Evolutionary conservation across 257 asterid species (phyloP).

Genomic region (Solanum paucissectum): DNA sequence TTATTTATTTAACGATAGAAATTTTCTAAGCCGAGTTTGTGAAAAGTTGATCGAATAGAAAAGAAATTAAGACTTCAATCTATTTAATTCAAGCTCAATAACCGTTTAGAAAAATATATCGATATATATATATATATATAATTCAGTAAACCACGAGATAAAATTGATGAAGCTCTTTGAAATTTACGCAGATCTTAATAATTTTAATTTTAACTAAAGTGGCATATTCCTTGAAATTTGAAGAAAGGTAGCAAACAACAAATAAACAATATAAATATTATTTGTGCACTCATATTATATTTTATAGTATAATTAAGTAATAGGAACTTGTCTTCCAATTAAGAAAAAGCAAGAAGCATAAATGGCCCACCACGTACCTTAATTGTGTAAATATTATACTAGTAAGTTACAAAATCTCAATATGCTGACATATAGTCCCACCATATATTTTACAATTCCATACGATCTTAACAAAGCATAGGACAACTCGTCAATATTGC

Average conservation of each 20-base stretch:
- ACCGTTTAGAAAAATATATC: not conserved
- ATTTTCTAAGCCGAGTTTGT: rapidly evolving
- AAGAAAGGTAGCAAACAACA: not conserved
- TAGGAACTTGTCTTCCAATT: constrained; percentile 25
- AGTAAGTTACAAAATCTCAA: not conserved
- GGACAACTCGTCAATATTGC: not conserved
- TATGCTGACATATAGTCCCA: constrained; percentile 30
- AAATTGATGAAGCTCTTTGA: not conserved
- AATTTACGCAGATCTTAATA: not conserved
- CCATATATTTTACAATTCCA: constrained; percentile 18
- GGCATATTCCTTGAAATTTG: constrained; percentile 8
- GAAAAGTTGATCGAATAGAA: not conserved
- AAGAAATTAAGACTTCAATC: not conserved
- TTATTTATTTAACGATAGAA: not conserved
- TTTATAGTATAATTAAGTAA: not conserved
- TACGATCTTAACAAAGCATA: not conserved
- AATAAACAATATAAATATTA: not conserved
- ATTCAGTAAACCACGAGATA: not conserved
- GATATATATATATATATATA: too few relatives aligned
- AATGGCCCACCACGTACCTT: constrained; percentile 19
- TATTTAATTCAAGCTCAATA: not conserved
- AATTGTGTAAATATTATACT: constrained; percentile 2
- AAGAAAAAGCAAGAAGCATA: constrained; percentile 6
- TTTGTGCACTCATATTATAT: not conserved
- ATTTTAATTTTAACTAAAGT: not conserved